phyloP scores from a whole-genome alignment of 129 eudicot species.

The Helianthus tuberosus region DNA sequence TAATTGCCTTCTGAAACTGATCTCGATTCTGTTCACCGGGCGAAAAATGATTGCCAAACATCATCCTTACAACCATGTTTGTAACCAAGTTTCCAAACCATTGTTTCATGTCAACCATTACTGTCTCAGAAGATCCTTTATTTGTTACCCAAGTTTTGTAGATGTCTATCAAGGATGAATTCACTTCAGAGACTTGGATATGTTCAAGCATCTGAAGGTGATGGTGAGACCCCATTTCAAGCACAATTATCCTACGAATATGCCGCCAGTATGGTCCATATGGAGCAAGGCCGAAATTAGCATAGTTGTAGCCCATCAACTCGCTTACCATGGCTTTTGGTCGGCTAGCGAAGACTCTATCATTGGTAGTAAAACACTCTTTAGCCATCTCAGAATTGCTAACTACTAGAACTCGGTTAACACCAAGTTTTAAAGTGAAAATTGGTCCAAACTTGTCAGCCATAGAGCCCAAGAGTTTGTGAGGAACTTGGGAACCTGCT shows the following conservation, averaged over 20 bases:
- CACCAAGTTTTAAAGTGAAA: constrained; percentile 32
- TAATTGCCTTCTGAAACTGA: constrained; percentile 5
- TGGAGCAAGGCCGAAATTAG: constrained; percentile 18
- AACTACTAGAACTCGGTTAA: constrained; percentile 14
- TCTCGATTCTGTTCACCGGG: background rate
- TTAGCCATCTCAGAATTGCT: constrained; percentile 16
- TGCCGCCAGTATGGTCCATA: constrained; percentile 33
- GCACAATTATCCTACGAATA: constrained; percentile 17
- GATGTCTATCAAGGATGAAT: constrained; percentile 1
- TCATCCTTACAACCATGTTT: constrained; percentile 20
- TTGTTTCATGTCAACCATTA: constrained; percentile 28
- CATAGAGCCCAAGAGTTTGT: constrained; percentile 26
- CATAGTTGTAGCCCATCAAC: constrained; percentile 31
- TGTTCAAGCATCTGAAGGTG: constrained; percentile 8
- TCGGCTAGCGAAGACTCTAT: constrained; percentile 26
- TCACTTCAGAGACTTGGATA: constrained; percentile 19
- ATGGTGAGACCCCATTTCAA: constrained; percentile 14
- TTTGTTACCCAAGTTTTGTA: constrained; percentile 10
- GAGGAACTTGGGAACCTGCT: constrained; percentile 26
- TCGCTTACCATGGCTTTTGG: constrained; percentile 26
- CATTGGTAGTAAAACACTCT: constrained; percentile 37
- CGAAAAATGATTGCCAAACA: constrained; percentile 16
- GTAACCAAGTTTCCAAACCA: constrained; percentile 11
- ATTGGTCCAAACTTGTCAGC: constrained; percentile 37
- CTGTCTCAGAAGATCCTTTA: background rate